Evolutionary conservation across 2,329 filamentous ascomycete genomes (phyloP).

Genomic region (Fusarium foetens): DNA sequence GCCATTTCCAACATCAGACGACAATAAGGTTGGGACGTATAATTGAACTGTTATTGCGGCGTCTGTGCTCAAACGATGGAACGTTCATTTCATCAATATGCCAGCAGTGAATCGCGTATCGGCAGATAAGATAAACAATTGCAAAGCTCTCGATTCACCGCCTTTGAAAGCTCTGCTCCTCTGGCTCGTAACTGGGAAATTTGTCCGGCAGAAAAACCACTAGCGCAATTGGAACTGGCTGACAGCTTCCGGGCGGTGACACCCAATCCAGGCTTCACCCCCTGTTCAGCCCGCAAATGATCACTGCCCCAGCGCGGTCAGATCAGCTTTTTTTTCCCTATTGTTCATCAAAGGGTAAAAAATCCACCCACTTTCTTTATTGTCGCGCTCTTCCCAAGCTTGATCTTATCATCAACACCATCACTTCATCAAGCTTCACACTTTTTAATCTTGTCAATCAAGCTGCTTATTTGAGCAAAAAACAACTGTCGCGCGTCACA

Average conservation of each 20-base stretch:
- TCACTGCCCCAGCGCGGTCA: constrained; percentile 35
- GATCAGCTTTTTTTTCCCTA: constrained; percentile 19
- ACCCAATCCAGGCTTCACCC: constrained; percentile 8
- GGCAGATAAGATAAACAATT: constrained; percentile 3
- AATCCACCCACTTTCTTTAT: constrained; percentile 13
- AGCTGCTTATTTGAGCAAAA: not conserved
- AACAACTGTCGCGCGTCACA: constrained; percentile 9
- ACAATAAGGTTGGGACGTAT: not conserved
- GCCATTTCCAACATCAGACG: not conserved
- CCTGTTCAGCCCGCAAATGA: constrained; percentile 35
- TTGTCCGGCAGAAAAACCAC: constrained; percentile 4
- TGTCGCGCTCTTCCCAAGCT: constrained; percentile 19
- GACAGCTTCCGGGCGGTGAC: constrained; percentile 31
- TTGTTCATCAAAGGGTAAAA: constrained; percentile 3
- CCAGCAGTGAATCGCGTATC: constrained; percentile 14
- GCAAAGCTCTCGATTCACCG: constrained; percentile 21
- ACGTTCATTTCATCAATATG: constrained; percentile 5
- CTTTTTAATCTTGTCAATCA: not conserved
- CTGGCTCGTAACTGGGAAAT: not conserved
- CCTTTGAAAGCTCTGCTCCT: constrained; percentile 1
- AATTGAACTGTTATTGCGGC: not conserved
- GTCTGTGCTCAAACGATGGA: constrained; percentile 13
- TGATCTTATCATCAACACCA: constrained; percentile 27
- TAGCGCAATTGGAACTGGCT: not conserved
- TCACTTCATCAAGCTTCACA: constrained; percentile 9